phyloP scores from a whole-genome alignment of 345 rosid species.

The Orychophragmus violaceus region DNA sequence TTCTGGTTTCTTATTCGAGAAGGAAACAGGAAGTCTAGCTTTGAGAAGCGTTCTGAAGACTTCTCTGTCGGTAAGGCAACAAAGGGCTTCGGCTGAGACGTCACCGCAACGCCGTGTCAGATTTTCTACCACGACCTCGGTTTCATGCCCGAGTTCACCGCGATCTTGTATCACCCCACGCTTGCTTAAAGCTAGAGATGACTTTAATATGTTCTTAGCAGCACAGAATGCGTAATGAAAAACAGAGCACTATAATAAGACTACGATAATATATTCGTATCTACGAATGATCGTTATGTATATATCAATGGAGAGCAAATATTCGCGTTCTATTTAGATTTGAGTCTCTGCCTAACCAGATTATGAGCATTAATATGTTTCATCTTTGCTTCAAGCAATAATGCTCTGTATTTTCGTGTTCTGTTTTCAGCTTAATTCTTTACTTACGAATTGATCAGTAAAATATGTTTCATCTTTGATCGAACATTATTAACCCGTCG shows the following conservation, averaged over 20 bases:
- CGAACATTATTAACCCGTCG: not conserved
- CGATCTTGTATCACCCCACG: slow-evolving; percentile 62
- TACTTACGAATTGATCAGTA: not conserved
- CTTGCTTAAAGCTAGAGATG: slow-evolving; percentile 47
- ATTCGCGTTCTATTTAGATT: not conserved
- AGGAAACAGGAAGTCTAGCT: slow-evolving; percentile 28
- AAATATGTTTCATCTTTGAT: not conserved
- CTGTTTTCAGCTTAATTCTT: not conserved
- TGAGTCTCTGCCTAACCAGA: not conserved
- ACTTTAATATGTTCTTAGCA: slow-evolving; percentile 57
- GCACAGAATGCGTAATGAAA: slow-evolving; percentile 50
- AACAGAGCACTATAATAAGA: slow-evolving; percentile 1
- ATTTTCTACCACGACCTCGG: slow-evolving; percentile 42
- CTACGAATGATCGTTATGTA: slow-evolving; percentile 4
- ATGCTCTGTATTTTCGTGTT: not conserved
- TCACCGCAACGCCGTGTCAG: slow-evolving; percentile 63
- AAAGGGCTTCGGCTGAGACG: slow-evolving; percentile 29
- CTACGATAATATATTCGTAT: not conserved
- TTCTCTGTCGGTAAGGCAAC: slow-evolving; percentile 26
- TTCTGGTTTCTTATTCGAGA: slow-evolving; percentile 58
- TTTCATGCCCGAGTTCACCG: slow-evolving; percentile 44
- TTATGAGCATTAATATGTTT: not conserved
- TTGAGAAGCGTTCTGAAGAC: slow-evolving; percentile 50
- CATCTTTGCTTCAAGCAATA: not conserved
- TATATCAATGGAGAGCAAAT: slow-evolving; percentile 9